Evolutionary conservation across 148 eudicot genomes (phyloP).

Genomic region (Camellia sinensis): DNA sequence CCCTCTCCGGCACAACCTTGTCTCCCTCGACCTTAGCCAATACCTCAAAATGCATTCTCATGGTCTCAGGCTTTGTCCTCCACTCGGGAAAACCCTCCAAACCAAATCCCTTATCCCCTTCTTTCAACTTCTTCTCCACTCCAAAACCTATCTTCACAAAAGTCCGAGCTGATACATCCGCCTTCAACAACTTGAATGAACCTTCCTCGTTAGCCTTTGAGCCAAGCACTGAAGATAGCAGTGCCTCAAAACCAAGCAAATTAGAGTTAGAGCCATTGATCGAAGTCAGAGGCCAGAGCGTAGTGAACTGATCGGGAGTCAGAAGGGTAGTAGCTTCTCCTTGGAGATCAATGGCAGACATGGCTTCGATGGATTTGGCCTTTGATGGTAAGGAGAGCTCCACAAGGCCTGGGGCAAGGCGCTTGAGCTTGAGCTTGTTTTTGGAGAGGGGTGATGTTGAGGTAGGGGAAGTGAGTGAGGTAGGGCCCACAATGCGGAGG

Average conservation of each 20-base stretch:
- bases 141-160: constrained; percentile 79
- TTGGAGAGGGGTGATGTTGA: constrained; percentile 58
- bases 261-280: constrained; percentile 71
- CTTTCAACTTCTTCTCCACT: constrained; percentile 64
- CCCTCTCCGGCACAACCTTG: constrained; percentile 79
- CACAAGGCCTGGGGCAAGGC: constrained; percentile 89
- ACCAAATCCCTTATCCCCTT: constrained; percentile 36
- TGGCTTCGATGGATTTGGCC: constrained; percentile 25
- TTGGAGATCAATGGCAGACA: constrained; percentile 60
- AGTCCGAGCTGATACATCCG: constrained; percentile 81
- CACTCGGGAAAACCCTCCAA: constrained; percentile 59
- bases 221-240: constrained; percentile 71
- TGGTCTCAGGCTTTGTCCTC: constrained; percentile 80
- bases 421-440: constrained; percentile 78
- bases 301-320: constrained; percentile 60
- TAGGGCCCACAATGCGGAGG: constrained; percentile 88
- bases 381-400: constrained; percentile 69
- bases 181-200: constrained; percentile 77
- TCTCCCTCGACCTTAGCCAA: constrained; percentile 87
- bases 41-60: constrained; percentile 90
- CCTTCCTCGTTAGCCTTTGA: constrained; percentile 67
- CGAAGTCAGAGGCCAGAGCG: constrained; percentile 79
- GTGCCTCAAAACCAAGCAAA: constrained; percentile 67
- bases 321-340: constrained; percentile 66
- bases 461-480: constrained; percentile 77